phyloP scores from a whole-genome alignment of 2,329 filamentous ascomycete species.

The Diaporthe longicolla region DNA sequence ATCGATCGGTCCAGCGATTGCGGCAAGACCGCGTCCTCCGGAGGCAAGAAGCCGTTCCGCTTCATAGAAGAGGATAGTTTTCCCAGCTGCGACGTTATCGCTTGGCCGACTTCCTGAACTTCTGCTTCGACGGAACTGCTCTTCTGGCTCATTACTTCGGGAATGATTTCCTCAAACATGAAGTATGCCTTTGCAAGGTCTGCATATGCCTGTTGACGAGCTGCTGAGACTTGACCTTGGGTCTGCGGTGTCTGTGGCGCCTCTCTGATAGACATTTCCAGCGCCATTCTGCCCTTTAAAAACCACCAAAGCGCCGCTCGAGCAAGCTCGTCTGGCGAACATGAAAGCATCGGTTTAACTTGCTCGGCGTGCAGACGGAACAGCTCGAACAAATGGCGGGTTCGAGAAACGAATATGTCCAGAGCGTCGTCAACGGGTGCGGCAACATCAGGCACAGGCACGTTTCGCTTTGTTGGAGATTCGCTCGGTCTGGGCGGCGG shows the following conservation, averaged over 20 bases:
- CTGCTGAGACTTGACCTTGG: conserved; percentile 67
- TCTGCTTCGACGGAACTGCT: conserved; percentile 60
- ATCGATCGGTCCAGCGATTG: conserved; percentile 85
- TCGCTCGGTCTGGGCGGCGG: conserved; percentile 37
- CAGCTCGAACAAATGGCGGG: conserved; percentile 80
- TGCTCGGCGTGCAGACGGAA: conserved; percentile 85
- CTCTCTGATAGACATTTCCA: conserved; percentile 80
- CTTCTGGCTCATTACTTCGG: conserved; percentile 62
- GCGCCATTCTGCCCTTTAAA: conserved; percentile 80
- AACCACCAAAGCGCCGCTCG: conserved; percentile 92
- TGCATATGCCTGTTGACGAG: conserved; percentile 83
- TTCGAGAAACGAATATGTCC: conserved; percentile 77
- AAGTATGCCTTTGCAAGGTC: conserved; percentile 90
- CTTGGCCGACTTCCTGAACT: conserved; percentile 67
- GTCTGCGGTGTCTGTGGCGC: conserved; percentile 68
- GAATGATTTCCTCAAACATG: conserved; percentile 73
- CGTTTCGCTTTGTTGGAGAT: conserved; percentile 45
- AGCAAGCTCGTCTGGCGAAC: conserved; percentile 76
- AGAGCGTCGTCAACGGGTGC: conserved; percentile 72
- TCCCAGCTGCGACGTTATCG: conserved; percentile 75
- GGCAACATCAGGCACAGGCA: conserved; percentile 15
- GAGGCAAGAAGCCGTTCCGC: conserved; percentile 83
- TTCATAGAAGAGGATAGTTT: conserved; percentile 87
- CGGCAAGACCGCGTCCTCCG: conserved; percentile 77
- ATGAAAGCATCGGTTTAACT: conserved; percentile 74